Evolutionary conservation across 306 rosid species (phyloP), one percentile per base, ranked within the genome.

Genomic region (Hylodesmum podocarpum): DNA sequence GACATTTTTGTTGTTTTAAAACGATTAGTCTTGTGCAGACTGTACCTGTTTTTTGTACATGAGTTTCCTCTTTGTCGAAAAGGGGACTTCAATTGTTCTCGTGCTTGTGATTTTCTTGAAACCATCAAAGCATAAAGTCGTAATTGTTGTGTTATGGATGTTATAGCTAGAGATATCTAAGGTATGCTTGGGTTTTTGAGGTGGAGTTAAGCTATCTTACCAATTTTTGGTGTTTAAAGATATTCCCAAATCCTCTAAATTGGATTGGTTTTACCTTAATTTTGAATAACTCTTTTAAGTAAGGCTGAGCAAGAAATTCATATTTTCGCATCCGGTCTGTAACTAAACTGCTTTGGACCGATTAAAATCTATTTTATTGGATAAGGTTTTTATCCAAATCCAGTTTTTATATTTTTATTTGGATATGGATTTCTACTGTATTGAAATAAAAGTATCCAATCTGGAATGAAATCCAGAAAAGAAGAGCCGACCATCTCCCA

Each of bases 1-100:
- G 37, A 66, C 73, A 15, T 70, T 76, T 75, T 66, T 78, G 57
- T 76, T 76, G 69, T 50, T 82, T 66, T 31, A 43, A 43, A 37
- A 33, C 14, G 50, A 57, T 15, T 82, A 33, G 70, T 41, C 66
- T 54, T 65, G 34, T 55, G 51, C 14, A 25, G 54, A 66, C 63
- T 82, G 82, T 64, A 19, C 75, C 55, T 19, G 4, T 57, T 33
- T 47, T 54, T 40, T 77, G 36, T 65, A 62, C 77, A 43, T 44
- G 86, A 82, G 66, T 72, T 82, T 54, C 39, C 55, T 69, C 22
- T 46, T 31, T 66, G 31, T 82, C 55, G 46, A 16, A 22, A 64
- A 22, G 64, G 70, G 19, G 47, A 57, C 31, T 40, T 53, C 12
- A 14, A 33, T 16, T 64, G 65, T 58, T 66, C 14, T 43, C 22